Percentiles rank a stretch among this genome's conserved stretches.
These are phyloP conservation scores for Coemansia sp. DNA, from an alignment of 192 early-diverging fungal species.

Conservation along the genomic window DNA sequence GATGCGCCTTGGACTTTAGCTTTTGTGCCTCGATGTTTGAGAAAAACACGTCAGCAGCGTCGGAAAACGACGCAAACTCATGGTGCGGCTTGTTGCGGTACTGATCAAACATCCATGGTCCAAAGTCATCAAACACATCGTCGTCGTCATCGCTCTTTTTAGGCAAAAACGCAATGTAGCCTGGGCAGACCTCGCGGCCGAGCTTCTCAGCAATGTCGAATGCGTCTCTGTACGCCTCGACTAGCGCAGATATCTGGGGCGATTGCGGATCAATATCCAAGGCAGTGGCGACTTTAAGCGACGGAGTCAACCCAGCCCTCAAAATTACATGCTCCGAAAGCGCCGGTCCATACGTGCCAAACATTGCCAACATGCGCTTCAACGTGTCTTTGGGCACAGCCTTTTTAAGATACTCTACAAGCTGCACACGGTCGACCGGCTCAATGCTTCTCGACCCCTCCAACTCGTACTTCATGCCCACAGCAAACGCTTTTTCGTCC, in stretches of 20 bases:
- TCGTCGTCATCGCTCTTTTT: slow-evolving; percentile 47
- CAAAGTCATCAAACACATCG: slow-evolving; percentile 62
- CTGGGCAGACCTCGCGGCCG: slow-evolving; percentile 41
- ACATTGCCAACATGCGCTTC: slow-evolving; percentile 65
- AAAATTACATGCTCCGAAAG: slow-evolving; percentile 82
- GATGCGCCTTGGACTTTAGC: slow-evolving; percentile 65
- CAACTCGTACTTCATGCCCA: slow-evolving; percentile 74
- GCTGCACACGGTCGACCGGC: slow-evolving; percentile 56
- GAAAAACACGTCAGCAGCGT: slow-evolving; percentile 89
- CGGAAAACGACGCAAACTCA: slow-evolving; percentile 77
- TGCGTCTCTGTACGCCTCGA: slow-evolving; percentile 68
- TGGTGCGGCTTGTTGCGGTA: slow-evolving; percentile 50
- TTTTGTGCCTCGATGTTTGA: slow-evolving; percentile 87
- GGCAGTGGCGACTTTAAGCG: slow-evolving; percentile 59
- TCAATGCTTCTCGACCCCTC: slow-evolving; percentile 50
- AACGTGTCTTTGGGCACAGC: slow-evolving; percentile 66
- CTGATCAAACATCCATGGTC: slow-evolving; percentile 71
- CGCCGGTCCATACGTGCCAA: slow-evolving; percentile 76
- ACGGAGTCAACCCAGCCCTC: slow-evolving; percentile 63
- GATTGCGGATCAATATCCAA: slow-evolving; percentile 60
- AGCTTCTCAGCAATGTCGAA: slow-evolving; percentile 66
- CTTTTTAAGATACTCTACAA: slow-evolving; percentile 55
- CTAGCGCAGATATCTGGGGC: slow-evolving; percentile 59
- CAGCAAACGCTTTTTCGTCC: slow-evolving; percentile 73
- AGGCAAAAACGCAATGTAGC: slow-evolving; percentile 34